Evolutionary conservation across 2,329 filamentous ascomycete species (phyloP).

Genomic region (Xylariales sp.): DNA sequence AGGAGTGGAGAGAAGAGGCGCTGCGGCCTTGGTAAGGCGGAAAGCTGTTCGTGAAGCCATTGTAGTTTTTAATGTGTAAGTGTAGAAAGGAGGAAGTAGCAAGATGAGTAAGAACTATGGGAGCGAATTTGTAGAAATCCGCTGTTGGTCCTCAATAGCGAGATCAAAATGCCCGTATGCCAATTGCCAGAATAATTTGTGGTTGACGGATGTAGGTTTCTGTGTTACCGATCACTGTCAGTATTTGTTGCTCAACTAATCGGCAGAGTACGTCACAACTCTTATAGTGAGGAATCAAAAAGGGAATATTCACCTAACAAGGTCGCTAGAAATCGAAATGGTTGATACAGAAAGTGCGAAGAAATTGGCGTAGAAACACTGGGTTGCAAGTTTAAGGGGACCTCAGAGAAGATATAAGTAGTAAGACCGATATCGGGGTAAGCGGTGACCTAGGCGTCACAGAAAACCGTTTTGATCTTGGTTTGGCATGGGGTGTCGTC

Average conservation of each 20-base stretch:
- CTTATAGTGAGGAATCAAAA: no score
- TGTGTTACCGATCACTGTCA: background rate
- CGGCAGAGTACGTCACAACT: no score
- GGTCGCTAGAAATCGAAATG: slow-evolving; percentile 1
- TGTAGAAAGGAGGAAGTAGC: background rate
- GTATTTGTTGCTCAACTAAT: background rate
- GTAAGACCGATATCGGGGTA: slow-evolving; percentile 3
- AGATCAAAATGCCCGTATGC: no score
- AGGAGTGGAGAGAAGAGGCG: slow-evolving; percentile 21
- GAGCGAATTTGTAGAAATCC: background rate
- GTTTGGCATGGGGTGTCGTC: slow-evolving; percentile 2
- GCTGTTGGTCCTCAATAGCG: background rate
- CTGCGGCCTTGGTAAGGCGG: slow-evolving; percentile 25
- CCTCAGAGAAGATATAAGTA: slow-evolving; percentile 1
- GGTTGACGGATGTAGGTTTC: background rate
- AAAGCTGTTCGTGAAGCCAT: slow-evolving; percentile 29
- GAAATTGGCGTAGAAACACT: background rate
- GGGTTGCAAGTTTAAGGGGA: background rate
- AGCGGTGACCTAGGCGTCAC: background rate
- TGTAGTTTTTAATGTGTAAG: slow-evolving; percentile 11
- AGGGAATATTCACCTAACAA: no score
- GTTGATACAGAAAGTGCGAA: background rate
- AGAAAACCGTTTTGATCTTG: background rate
- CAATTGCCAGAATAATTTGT: no score
- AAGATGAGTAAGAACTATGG: background rate